These are phyloP conservation scores for Dictyostelium firmibasis DNA, from an alignment of 78 protist species.

Conservation along the genomic window DNA sequence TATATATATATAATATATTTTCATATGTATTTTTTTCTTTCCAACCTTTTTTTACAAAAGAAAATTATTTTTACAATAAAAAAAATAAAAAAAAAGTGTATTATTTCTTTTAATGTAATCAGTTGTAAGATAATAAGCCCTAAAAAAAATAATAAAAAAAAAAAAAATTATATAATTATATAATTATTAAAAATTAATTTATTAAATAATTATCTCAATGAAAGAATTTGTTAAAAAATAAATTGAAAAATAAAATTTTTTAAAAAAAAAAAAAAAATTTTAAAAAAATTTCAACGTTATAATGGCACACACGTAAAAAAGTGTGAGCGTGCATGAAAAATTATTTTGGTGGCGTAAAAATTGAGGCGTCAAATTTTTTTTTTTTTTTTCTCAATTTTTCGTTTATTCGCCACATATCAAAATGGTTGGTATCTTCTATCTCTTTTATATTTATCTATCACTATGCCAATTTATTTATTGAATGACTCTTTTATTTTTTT, in stretches of 20 bases:
- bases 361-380: not conserved
- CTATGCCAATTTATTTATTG: not conserved
- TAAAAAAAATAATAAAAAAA: too few relatives aligned
- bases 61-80: too few relatives aligned
- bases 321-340: not conserved
- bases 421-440: conserved; percentile 17
- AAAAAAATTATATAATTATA: too few relatives aligned
- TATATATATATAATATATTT: too few relatives aligned
- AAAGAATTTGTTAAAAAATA: not conserved
- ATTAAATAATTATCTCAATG: too few relatives aligned
- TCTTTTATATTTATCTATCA: not conserved
- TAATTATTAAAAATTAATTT: too few relatives aligned
- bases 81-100: too few relatives aligned
- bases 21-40: too few relatives aligned
- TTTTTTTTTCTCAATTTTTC: not conserved
- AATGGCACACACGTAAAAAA: not conserved
- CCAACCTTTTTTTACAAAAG: too few relatives aligned
- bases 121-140: too few relatives aligned
- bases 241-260: not conserved
- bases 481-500: too few relatives aligned
- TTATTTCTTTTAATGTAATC: too few relatives aligned
- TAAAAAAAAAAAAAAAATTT: not conserved
- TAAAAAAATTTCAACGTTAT: not conserved
- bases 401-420: conserved; percentile 10
- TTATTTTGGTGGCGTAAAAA: not conserved